Percentiles rank a stretch among this genome's conserved stretches.
Evolutionary conservation across 2,329 filamentous ascomycete genomes (phyloP).

Genomic region (Cryphonectria nitschkei): DNA sequence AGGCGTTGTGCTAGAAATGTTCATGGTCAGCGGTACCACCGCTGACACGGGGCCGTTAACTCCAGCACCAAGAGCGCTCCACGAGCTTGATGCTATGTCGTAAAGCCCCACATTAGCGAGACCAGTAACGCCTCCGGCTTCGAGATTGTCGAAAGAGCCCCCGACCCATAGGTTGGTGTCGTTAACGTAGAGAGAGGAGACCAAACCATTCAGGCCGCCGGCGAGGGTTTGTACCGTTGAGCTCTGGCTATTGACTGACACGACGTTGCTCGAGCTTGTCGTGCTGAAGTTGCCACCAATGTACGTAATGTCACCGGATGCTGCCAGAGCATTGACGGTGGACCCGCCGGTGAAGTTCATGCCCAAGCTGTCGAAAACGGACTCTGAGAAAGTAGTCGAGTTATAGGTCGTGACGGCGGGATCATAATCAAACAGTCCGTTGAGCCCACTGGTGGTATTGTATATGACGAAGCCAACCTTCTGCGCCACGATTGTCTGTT

Average conservation of each 20-base stretch:
- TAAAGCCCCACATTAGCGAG: constrained; percentile 80
- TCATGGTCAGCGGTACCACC: constrained; percentile 78
- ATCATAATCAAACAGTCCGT: constrained; percentile 89
- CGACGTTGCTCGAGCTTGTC: constrained; percentile 71
- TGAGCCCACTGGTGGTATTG: constrained; percentile 77
- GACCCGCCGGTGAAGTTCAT: constrained; percentile 69
- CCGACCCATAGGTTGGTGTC: constrained; percentile 75
- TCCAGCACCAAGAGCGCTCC: constrained; percentile 81
- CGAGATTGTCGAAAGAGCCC: constrained; percentile 80
- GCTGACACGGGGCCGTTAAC: constrained; percentile 77
- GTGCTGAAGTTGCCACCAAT: constrained; percentile 86
- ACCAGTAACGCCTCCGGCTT: constrained; percentile 61
- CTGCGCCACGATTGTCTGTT: constrained; percentile 85
- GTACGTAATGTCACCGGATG: constrained; percentile 67
- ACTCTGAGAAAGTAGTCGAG: constrained; percentile 67
- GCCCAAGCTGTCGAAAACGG: constrained; percentile 77
- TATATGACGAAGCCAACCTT: constrained; percentile 77
- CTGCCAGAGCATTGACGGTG: constrained; percentile 69
- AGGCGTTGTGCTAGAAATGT: constrained; percentile 68
- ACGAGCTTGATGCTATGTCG: constrained; percentile 68
- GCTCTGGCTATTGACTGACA: constrained; percentile 69
- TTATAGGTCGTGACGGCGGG: constrained; percentile 63
- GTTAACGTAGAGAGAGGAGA: constrained; percentile 72
- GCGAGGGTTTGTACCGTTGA: constrained; percentile 64
- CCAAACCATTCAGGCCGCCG: constrained; percentile 78